Conservation (phyloP, 2,329 filamentous ascomycete species). For the Colletotrichum tropicale region DNA sequence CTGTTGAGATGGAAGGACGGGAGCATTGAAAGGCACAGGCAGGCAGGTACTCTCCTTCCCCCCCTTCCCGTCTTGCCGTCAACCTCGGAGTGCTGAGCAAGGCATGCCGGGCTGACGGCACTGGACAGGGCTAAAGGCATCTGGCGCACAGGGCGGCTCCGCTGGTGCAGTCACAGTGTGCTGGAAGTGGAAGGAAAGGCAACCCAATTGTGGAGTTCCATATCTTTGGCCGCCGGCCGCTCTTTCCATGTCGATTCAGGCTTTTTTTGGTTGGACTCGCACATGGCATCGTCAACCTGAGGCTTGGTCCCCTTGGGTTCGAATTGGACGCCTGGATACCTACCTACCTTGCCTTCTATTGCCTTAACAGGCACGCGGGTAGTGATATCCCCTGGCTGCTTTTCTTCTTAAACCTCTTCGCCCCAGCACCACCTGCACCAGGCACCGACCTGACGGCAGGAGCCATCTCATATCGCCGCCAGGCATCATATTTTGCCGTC, state of each 20-base stretch:
- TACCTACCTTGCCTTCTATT: background rate
- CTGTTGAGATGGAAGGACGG: background rate
- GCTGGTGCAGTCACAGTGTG: background rate
- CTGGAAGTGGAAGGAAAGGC: background rate
- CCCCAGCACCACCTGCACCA: background rate
- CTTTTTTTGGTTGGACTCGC: background rate
- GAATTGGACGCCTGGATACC: background rate
- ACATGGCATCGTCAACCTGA: slow-evolving; percentile 1
- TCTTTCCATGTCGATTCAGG: background rate
- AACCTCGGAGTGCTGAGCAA: background rate
- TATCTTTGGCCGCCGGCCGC: background rate
- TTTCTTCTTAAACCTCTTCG: background rate
- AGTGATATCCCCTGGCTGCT: background rate
- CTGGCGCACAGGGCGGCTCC: background rate
- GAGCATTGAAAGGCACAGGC: background rate
- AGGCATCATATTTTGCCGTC: background rate
- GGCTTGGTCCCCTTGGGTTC: background rate
- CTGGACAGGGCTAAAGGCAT: background rate
- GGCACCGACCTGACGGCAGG: background rate
- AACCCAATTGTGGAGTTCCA: background rate
- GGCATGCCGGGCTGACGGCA: background rate
- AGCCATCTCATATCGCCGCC: background rate
- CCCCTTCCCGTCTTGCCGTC: background rate
- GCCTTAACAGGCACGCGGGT: background rate
- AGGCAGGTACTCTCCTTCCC: background rate